These are phyloP conservation scores for Paraphaeosphaeria minitans DNA, from an alignment of 2,329 filamentous ascomycete species.

Conservation along the genomic window DNA sequence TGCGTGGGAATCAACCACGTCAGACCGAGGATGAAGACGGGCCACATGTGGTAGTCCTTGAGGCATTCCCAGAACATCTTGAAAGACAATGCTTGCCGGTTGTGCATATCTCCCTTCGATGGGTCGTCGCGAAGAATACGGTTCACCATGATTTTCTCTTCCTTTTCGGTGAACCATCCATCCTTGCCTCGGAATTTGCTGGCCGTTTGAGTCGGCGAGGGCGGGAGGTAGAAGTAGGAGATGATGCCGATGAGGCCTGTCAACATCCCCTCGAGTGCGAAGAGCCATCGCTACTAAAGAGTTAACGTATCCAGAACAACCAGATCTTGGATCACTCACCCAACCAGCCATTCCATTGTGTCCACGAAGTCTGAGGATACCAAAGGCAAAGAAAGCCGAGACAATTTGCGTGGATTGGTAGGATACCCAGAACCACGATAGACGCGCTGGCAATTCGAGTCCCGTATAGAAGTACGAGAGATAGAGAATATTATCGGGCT, in stretches of 20 bases:
- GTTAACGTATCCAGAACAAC: not conserved
- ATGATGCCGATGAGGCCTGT: conserved; percentile 45
- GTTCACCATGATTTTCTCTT: conserved; percentile 74
- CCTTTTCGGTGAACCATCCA: conserved; percentile 70
- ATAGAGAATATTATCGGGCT: conserved; percentile 69
- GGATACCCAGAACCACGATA: conserved; percentile 74
- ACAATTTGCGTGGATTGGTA: conserved; percentile 63
- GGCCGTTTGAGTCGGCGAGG: conserved; percentile 67
- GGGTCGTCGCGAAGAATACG: conserved; percentile 62
- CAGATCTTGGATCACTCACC: conserved; percentile 27
- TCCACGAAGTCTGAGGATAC: conserved; percentile 57
- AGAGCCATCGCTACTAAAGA: conserved; percentile 54
- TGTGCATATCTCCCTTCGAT: conserved; percentile 66
- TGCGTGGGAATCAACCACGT: conserved; percentile 42
- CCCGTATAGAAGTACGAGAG: conserved; percentile 78
- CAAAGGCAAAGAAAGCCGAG: conserved; percentile 62
- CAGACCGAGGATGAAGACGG: conserved; percentile 45
- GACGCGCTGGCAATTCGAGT: conserved; percentile 68
- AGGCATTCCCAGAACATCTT: conserved; percentile 57
- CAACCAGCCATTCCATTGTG: conserved; percentile 58
- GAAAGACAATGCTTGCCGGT: conserved; percentile 58
- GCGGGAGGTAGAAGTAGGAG: conserved; percentile 48
- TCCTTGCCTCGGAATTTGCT: conserved; percentile 63
- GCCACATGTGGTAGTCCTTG: conserved; percentile 62
- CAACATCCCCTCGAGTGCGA: conserved; percentile 49